Percentiles rank a stretch among this genome's conserved stretches.
Conservation (phyloP, 257 asterid genomes). For the Penstemon eatonii region DNA sequence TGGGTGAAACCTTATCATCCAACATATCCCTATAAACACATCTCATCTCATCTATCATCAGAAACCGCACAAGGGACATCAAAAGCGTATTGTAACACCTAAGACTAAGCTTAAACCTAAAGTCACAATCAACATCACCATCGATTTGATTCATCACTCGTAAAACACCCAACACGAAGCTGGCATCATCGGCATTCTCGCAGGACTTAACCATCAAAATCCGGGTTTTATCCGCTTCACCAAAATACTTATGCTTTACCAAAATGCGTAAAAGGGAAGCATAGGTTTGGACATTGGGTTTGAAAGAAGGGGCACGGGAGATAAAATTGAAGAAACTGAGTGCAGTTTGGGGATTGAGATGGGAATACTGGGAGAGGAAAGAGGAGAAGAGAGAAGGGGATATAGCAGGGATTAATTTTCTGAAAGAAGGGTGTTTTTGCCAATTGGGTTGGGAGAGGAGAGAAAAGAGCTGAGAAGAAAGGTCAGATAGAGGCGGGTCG, state of each 20-base stretch:
- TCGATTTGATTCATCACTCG: conserved; percentile 30
- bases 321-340: conserved; percentile 36
- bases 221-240: conserved; percentile 33
- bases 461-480: conserved; percentile 26
- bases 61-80: conserved; percentile 43
- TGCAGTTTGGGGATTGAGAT: conserved; percentile 45
- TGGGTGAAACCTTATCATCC: conserved; percentile 42
- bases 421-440: conserved; percentile 43
- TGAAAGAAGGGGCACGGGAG: conserved; percentile 34
- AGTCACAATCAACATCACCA: conserved; percentile 13
- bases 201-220: conserved; percentile 42
- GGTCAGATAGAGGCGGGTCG: too few relatives aligned
- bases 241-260: conserved; percentile 30
- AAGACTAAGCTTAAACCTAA: conserved; percentile 45
- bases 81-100: conserved; percentile 44
- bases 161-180: conserved; percentile 30
- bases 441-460: conserved; percentile 44
- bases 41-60: conserved; percentile 46
- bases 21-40: conserved; percentile 43
- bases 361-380: conserved; percentile 35
- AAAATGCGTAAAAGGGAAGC: conserved; percentile 41
- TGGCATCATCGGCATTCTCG: conserved; percentile 30
- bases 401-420: conserved; percentile 39
- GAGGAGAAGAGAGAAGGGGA: conserved; percentile 37
- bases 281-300: conserved; percentile 34